Base-by-base conservation (phyloP, 352 stramenopile species). In the Hyaloperonospora brassicae region DNA sequence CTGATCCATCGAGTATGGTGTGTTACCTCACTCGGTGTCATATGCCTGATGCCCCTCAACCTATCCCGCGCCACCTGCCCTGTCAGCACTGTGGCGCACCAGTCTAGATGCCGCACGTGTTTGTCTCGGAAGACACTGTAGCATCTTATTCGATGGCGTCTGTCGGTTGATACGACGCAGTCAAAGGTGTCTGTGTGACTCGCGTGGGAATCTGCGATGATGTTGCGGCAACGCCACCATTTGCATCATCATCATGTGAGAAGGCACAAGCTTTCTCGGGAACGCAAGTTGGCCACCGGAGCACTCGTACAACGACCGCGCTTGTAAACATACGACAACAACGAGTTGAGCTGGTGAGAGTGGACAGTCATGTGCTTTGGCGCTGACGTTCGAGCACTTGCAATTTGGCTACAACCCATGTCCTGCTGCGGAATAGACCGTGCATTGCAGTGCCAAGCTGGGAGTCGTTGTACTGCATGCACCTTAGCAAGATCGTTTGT, bases 391-490 rank as follows among this genome's bases (percentile, higher is more conserved):
- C 51, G 72, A 85, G 12, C 87, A 96, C 43, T 63, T 96, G 8
- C 87, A 96, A 17, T 17, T 46, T 45, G 61, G 2, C 72, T 94
- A 14, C 84, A 95, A 52, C 86, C 87, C n/a, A 87, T 84, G 8
- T 64, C 94, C 9, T 57, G 96, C 34, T 73, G 89, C 21, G 82
- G 86, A 1, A 69, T 77, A 2, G 87, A 95, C 21, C 85, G 92
- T 24, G 74, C 93, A 11, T 97, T 96, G 68, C 95, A 96, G 59
- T 94, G 82, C 49, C 80, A 96, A 52, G 96, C 96, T 45, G 85
- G 95, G 2, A 11, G 62, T 73, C 0, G 70, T 78, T 39, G 34
- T 13, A 39, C 34, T 42, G n/a, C 36, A 42, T 42, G 17, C 17
- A 17, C 17, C 17, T 17, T 17, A 17, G 17, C 17, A 17, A 17